Base-by-base conservation (phyloP, 257 asterid genomes). In the Schizonepeta tenuifolia region DNA sequence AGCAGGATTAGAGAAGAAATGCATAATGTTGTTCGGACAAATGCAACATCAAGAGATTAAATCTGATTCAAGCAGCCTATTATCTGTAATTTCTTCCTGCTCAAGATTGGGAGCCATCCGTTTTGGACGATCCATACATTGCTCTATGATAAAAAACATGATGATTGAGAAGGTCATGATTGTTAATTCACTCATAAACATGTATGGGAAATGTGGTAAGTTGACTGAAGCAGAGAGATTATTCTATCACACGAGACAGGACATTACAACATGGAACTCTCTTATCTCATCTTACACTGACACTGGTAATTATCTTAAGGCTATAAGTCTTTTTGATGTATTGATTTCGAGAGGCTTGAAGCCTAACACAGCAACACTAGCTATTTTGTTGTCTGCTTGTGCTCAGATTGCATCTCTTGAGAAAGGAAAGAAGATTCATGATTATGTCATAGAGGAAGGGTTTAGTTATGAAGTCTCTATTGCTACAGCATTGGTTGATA, bases 401-500 rank as follows among this genome's bases (percentile, higher is more conserved):
- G 82, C 90, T 75, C 89, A 83, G 24, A 33, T 71, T 58, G 81
- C 90, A 24, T 85, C 89, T 14, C 26, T 83, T 67, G 91, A 83
- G 63, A 80, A 85, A 72, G 96, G 92, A 57, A 80, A 65, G 59
- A 63, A 65, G 47, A 70, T 92, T 63, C 87, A 92, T 49, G 73
- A 83, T 17, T 84, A 84, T 79, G 78, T 89, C 67, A 85, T 26
- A 55, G 78, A 83, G 72, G 36, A 22, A 26, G 89, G 80, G 51
- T 65, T 77, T 36, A 72, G 51, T 69, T 43, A 44, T 46, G 89
- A 75, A 67, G 72, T 85, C 31, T 62, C 87, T 26, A 81, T 92
- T 79, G 85, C 83, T 15, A 88, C 96, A 44, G 87, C 98, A 7
- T 71, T 92, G 67, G 69, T 83, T 55, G 94, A 90, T 75, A 88